Base-by-base conservation (phyloP, 495 filamentous ascomycete species). In the Choiromyces venosus region DNA sequence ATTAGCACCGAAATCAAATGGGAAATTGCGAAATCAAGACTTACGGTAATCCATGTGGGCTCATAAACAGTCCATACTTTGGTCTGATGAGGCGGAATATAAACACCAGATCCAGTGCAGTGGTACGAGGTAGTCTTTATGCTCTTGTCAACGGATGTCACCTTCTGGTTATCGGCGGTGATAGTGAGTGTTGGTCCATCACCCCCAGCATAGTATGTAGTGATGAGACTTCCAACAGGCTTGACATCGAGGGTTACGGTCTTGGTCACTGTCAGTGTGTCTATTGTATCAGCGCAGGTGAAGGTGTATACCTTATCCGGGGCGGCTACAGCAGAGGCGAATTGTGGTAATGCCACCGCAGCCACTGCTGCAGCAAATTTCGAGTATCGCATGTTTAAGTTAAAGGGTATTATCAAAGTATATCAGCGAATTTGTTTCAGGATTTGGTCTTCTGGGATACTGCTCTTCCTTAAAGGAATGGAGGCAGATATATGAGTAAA, bases 41-140 rank as follows among this genome's bases (percentile, higher is more conserved):
- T 37, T 69, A 69, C 67, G 10, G 69, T 71, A 25, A 71, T 39
- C 69, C 69, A 71, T 37, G 69, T 71, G 21, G 69, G 69, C 69
- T 71, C 69, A n/a, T 71, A 7, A 7, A 39, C 69, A 10, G 69
- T 65, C 69, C 69, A 71, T 36, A 71, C 69, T 29, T 38, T 65
- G 29, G 44, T 71, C 69, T 71, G 69, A 12, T 71, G 35, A 37
- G 69, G 69, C 2, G 69, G 69, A 1, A 44, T 71, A 38, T 71
- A 65, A 38, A 71, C 69, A 33, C 69, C 69, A 4, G 69, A 16
- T 19, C 16, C 40, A 19, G 18, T 12, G 5, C 35, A 52, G 9
- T 38, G 19, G 69, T 39, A 71, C 14, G 69, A 71, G 33, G 69
- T 71, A 12, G 69, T 71, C 39, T 71, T 71, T n/a, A 65, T 65